Conservation (phyloP, 2,329 filamentous ascomycete species). For the Colletotrichum falcatum region DNA sequence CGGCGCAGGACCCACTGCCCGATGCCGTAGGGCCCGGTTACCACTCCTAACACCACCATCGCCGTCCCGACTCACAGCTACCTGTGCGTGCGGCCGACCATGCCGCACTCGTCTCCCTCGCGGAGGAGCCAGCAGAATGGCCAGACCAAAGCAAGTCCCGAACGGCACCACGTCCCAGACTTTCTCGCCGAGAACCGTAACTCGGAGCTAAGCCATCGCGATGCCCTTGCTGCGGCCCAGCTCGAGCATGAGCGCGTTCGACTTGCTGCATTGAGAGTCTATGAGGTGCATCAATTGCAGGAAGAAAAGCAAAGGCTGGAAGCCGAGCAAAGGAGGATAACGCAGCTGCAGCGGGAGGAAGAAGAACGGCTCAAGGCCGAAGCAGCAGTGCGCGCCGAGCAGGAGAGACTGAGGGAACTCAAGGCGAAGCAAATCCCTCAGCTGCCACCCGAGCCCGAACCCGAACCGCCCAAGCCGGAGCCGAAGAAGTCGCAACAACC, state of each 20-base stretch:
- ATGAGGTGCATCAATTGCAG: conserved; percentile 60
- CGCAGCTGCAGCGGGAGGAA: conserved; percentile 59
- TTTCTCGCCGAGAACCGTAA: conserved; percentile 74
- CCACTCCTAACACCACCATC: conserved; percentile 17
- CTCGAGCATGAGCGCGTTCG: conserved; percentile 75
- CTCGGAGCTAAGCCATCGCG: conserved; percentile 71
- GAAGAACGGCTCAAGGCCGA: conserved; percentile 60
- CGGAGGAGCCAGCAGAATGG: conserved; percentile 49
- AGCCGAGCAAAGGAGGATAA: conserved; percentile 58
- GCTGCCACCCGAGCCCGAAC: conserved; percentile 54
- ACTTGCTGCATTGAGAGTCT: conserved; percentile 61
- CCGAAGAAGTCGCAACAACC: conserved; percentile 42
- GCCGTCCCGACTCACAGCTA: conserved; percentile 12
- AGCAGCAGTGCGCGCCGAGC: conserved; percentile 59
- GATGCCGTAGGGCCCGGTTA: conserved; percentile 33
- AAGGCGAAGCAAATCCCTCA: conserved; percentile 59
- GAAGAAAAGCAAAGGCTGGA: conserved; percentile 57
- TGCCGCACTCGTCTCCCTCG: conserved; percentile 59
- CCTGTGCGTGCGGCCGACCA: conserved; percentile 44
- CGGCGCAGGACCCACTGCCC: conserved; percentile 35
- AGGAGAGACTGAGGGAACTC: conserved; percentile 61
- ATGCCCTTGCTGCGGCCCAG: conserved; percentile 74
- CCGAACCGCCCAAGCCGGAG: conserved; percentile 46
- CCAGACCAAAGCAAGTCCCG: conserved; percentile 56
- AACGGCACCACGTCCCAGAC: conserved; percentile 63